Base-by-base conservation (phyloP, 1,284 basidiomycete genomes). In the Pisolithus thermaeus region DNA sequence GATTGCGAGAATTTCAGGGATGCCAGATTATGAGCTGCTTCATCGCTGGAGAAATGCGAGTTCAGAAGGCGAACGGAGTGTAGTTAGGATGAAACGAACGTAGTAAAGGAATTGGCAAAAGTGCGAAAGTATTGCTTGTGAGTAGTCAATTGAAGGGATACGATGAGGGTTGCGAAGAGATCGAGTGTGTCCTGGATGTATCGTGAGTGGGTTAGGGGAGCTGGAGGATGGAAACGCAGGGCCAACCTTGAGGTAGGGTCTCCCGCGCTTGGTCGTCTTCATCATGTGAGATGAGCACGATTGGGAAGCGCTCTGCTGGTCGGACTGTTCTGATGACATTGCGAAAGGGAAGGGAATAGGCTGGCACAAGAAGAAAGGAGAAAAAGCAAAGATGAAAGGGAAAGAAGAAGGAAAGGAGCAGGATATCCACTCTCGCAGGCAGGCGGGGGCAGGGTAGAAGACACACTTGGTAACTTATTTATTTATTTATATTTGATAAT, bases 1-100 rank as follows among this genome's bases (percentile, higher is more conserved):
- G 96, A 98, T 75, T 99, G 97, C 23, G 95, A 96, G 69, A 99
- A 99, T 71, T 98, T 97, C 67, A 99, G 85, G 3, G 92, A 93
- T 30, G 93, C 88, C 40, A 99, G 77, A 68, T 99, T 98, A 64
- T 83, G 80, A 16, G 91, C 92, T 7, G 96, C 96, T 71, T 98
- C 95, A 67, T 99, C 96, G 56, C 92, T 95, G 46, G 57, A 53
- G 48, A 41, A 53, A 58, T 59, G 30, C 63, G 47, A 56, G 51
- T 48, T 55, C 44, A 52, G 46, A 47, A 30, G 46, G 44, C 14
- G 42, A 23, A 16, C n/a, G 14, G 48, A 46, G 52, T 14, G 54
- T 49, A 43, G 50, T 52, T 39, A 48, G 49, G 40, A 38, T 50
- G 28, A 47, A 40, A 41, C 90, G 62, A 58, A 96, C 92, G 95